phyloP scores from a whole-genome alignment of 108 stramenopile species.

The Mediolabrus comicus region DNA sequence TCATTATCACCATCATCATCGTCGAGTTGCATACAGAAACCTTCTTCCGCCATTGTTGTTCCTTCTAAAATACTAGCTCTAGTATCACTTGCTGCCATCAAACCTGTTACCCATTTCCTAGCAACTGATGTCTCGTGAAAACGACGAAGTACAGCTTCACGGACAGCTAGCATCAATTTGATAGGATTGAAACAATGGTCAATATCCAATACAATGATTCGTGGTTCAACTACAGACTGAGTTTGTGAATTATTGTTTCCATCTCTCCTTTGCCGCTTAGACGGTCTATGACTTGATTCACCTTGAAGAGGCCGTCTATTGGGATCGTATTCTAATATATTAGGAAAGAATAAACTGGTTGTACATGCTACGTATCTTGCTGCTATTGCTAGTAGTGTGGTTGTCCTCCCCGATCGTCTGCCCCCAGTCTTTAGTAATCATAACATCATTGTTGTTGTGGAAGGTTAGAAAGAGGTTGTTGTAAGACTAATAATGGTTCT shows the following conservation, averaged over 20 bases:
- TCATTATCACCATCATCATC: too few species aligned
- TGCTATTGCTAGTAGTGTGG: slow-evolving; percentile 35
- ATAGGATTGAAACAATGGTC: slow-evolving; percentile 38
- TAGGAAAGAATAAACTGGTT: slow-evolving; percentile 11
- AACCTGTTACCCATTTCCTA: slow-evolving; percentile 34
- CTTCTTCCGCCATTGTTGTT: slow-evolving; percentile 1
- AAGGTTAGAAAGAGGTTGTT: too few species aligned
- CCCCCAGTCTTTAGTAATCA: slow-evolving; percentile 37
- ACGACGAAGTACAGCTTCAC: slow-evolving; percentile 44
- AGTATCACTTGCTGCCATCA: not conserved
- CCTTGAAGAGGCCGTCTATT: not conserved
- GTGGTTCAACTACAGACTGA: slow-evolving; percentile 18
- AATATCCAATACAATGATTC: slow-evolving; percentile 40
- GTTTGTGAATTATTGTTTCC: not conserved
- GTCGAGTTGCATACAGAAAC: not conserved
- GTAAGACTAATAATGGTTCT: too few species aligned
- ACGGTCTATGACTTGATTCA: slow-evolving; percentile 1
- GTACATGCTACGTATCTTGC: slow-evolving; percentile 46
- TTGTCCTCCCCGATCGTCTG: slow-evolving; percentile 38
- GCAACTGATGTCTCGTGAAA: slow-evolving; percentile 40
- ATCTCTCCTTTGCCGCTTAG: slow-evolving; percentile 7
- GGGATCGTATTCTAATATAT: not conserved
- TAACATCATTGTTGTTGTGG: not conserved
- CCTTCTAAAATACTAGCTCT: not conserved
- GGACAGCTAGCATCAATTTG: slow-evolving; percentile 32